Base-by-base conservation (phyloP, 75 land plant genomes). In the Picea glauca region DNA sequence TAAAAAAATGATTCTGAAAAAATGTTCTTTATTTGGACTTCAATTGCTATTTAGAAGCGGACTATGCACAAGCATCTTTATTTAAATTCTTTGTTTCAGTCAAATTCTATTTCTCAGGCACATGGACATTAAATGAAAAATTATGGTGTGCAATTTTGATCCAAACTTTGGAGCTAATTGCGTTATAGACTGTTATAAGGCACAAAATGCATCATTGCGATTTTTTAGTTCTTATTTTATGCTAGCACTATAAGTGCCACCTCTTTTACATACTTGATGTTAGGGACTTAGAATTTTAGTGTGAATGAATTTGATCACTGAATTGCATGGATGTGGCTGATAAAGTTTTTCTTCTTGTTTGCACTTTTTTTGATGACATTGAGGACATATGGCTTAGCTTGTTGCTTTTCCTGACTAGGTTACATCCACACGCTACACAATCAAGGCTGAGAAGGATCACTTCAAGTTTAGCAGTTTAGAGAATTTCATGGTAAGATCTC, bases 381-480 rank as follows among this genome's bases (percentile, higher is more conserved):
- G 30, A 18, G 26, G 66, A 7, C 14, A 20, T 76, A n/a, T 67
- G 17, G 30, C 76, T 35, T 18, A 46, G 79, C 35, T 75, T 66
- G 33, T 43, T 43, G 9, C 31, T 35, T 57, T 26, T 31, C 17
- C 31, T 60, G 33, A 30, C 9, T 9, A 96, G 98, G 98, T 97
- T 33, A 94, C 93, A 57, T 94, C 98, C 15, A 91, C 84, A 14
- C 85, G 56, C 13, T 97, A 97, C 67, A 85, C 86, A 30, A 92
- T 97, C 57, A 85, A 81, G 78, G 99, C 93, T 13, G 70, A 78
- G 79, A 97, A 94, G 88, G 79, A 85, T 64, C 98, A 97, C 76
- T 97, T 91, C 83, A 87, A 84, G 61, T 97, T 97, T 78, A 90
- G 81, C 50, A 81, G 72, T 13, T 78, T 97, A 58, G 83, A 88